Percentiles rank a stretch among this genome's conserved stretches.
phyloP scores from a whole-genome alignment of 768 basidiomycete species.

The Trametes cinnabarina region DNA sequence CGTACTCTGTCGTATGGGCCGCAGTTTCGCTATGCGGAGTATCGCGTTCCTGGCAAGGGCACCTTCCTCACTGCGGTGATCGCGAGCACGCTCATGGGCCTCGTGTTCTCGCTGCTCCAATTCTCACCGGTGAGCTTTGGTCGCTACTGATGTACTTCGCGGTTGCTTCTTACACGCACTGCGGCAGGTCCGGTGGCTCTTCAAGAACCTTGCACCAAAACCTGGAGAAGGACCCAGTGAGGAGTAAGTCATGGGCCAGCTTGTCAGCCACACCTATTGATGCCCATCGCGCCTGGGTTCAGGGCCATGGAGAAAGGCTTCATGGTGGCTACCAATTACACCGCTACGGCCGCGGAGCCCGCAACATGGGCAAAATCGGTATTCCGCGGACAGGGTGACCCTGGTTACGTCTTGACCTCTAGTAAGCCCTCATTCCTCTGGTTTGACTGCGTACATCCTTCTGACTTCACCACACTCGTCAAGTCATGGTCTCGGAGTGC shows the following conservation, averaged over 20 bases:
- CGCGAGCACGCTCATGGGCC: conserved; percentile 28
- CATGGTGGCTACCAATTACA: conserved; percentile 66
- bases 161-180: too few relatives aligned
- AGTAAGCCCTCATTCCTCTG: conserved; percentile 38
- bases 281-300: background rate
- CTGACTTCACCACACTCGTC: too few relatives aligned
- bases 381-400: conserved; percentile 70
- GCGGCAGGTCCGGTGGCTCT: conserved; percentile 54
- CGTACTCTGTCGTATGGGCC: conserved; percentile 54
- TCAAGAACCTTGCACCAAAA: conserved; percentile 48
- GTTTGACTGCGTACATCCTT: conserved; percentile 3
- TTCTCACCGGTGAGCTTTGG: conserved; percentile 32
- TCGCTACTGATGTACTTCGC: too few relatives aligned
- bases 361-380: conserved; percentile 45
- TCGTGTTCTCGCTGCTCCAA: conserved; percentile 6
- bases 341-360: conserved; percentile 51
- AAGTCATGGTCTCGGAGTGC: background rate
- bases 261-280: background rate
- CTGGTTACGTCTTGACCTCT: conserved; percentile 64
- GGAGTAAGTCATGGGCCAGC: conserved; percentile 43
- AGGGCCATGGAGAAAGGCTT: conserved; percentile 62
- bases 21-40: conserved; percentile 76
- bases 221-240: conserved; percentile 65
- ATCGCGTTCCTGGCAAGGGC: conserved; percentile 38
- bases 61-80: conserved; percentile 38